Conservation (phyloP, 2,329 filamentous ascomycete genomes). For the Trichoderma brevicompactum region DNA sequence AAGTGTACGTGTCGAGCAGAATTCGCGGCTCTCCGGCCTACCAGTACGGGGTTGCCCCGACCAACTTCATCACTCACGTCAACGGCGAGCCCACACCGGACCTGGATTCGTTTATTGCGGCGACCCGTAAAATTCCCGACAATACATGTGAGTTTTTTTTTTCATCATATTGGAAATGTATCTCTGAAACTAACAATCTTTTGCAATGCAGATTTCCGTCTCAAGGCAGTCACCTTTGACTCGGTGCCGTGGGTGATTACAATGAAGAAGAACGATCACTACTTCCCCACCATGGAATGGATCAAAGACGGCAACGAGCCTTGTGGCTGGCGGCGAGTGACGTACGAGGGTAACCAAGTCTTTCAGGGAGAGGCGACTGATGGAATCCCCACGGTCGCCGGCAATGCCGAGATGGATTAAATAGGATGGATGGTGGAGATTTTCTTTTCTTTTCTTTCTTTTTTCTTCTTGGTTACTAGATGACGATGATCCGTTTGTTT, state of each 20-base stretch:
- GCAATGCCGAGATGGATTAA: conserved; percentile 52
- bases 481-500: not conserved
- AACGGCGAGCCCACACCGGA: conserved; percentile 87
- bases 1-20: conserved; percentile 92
- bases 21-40: conserved; percentile 82
- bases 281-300: conserved; percentile 75
- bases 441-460: too few relatives aligned
- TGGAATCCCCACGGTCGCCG: conserved; percentile 49
- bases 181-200: conserved; percentile 30
- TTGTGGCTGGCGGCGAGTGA: conserved; percentile 66
- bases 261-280: conserved; percentile 99
- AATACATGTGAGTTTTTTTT: conserved; percentile 74
- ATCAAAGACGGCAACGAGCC: conserved; percentile 64
- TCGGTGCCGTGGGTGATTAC: conserved; percentile 99
- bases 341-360: conserved; percentile 61
- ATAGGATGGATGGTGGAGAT: not conserved
- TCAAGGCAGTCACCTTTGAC: conserved; percentile 98
- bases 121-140: conserved; percentile 86
- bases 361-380: conserved; percentile 60
- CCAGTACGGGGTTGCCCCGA: conserved; percentile 90
- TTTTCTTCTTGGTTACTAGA: too few relatives aligned
- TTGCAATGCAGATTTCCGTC: conserved; percentile 76
- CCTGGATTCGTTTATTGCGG: conserved; percentile 76
- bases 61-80: conserved; percentile 96
- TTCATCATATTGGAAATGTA: not conserved